Evolutionary conservation across 148 eudicot genomes (phyloP).

Genomic region (Pharnaceum exiguum): DNA sequence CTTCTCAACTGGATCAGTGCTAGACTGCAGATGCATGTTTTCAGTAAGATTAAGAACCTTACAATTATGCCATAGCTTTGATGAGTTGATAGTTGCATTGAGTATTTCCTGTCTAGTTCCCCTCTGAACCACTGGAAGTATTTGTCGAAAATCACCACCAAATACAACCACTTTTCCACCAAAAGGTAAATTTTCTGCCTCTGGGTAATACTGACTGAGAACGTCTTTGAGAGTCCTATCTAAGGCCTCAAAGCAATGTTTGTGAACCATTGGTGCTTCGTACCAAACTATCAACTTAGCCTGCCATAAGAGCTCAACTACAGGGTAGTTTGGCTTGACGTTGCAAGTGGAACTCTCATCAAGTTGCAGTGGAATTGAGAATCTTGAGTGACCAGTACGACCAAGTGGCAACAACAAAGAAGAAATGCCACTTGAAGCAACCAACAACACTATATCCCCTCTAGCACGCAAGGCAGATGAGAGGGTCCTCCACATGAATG

Average conservation of each 20-base stretch:
- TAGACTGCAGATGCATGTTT: neutral
- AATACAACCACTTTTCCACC: neutral
- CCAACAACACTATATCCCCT: neutral
- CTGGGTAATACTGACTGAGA: neutral
- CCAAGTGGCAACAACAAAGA: neutral
- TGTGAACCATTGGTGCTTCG: conserved; percentile 12
- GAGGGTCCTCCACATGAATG: neutral
- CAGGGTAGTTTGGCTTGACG: neutral
- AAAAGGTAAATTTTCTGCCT: neutral
- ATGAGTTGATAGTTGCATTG: neutral
- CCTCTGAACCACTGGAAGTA: neutral
- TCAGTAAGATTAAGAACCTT: neutral
- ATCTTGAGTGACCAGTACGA: neutral
- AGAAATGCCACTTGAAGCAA: conserved; percentile 6
- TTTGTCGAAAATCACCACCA: conserved; percentile 1
- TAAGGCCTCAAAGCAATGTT: conserved; percentile 7
- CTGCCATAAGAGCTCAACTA: neutral
- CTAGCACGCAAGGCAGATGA: neutral
- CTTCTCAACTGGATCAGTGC: neutral
- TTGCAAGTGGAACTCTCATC: neutral
- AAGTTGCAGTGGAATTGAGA: neutral
- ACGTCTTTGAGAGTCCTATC: neutral
- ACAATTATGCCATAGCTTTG: neutral
- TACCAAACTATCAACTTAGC: conserved; percentile 6
- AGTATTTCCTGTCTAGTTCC: neutral